Percentiles rank a stretch among this genome's conserved stretches.
These are phyloP conservation scores for Spathaspora hagerdaliae DNA, from an alignment of 805 yeast genomes.

Conservation along the genomic window DNA sequence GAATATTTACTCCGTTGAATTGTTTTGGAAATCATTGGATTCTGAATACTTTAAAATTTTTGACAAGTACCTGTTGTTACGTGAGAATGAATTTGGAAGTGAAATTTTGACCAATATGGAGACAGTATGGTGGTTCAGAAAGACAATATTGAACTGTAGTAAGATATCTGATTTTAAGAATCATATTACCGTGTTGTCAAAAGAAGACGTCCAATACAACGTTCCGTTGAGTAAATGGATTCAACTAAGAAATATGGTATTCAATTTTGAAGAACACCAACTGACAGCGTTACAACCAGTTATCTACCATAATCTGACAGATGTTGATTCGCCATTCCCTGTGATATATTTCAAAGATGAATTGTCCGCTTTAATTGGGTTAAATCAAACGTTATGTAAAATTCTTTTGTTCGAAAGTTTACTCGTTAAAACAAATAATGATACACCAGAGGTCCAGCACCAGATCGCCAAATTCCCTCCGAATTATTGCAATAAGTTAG, in stretches of 20 bases:
- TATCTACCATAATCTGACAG: conserved; percentile 19
- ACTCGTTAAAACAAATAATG: conserved; percentile 13
- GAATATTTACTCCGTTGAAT: conserved; percentile 26
- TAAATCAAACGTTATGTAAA: conserved; percentile 27
- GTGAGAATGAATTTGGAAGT: not conserved
- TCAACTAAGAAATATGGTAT: conserved; percentile 19
- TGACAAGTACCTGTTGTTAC: conserved; percentile 5
- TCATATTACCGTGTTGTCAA: conserved; percentile 21
- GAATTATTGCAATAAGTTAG: conserved; percentile 20
- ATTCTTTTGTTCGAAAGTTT: conserved; percentile 27
- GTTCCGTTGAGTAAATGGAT: conserved; percentile 23
- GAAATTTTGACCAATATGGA: conserved; percentile 2
- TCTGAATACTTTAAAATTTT: conserved; percentile 23
- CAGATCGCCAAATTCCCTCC: conserved; percentile 22
- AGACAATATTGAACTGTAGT: conserved; percentile 23
- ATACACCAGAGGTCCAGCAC: conserved; percentile 11
- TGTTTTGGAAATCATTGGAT: conserved; percentile 31
- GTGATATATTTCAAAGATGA: conserved; percentile 33
- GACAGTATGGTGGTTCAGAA: conserved; percentile 36
- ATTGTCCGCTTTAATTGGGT: conserved; percentile 25
- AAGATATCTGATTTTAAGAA: conserved; percentile 26
- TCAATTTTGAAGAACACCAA: conserved; percentile 25
- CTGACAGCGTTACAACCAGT: conserved; percentile 30
- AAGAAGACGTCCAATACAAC: conserved; percentile 21
- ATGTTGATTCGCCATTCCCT: conserved; percentile 18